Conservation (phyloP, 2,329 filamentous ascomycete species). For the Pyricularia sp. region DNA sequence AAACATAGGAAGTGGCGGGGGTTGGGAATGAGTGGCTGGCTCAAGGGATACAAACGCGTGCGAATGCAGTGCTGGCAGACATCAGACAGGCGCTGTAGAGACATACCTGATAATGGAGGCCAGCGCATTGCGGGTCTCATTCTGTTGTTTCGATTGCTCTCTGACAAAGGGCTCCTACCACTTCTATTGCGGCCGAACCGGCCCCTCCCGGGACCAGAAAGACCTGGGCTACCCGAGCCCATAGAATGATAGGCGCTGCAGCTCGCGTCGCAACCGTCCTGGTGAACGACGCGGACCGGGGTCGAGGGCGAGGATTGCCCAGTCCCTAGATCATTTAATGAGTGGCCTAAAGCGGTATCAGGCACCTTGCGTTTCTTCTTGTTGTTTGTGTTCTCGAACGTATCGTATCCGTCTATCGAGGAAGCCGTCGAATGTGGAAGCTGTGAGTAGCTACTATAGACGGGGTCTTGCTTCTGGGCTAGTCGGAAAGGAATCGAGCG, state of each 20-base stretch:
- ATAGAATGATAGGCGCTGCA: conserved; percentile 25
- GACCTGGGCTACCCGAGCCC: conserved; percentile 49
- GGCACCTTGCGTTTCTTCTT: conserved; percentile 99
- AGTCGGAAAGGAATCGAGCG: conserved; percentile 28
- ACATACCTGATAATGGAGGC: conserved; percentile 32
- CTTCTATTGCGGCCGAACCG: conserved; percentile 59
- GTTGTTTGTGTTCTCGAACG: conserved; percentile 96
- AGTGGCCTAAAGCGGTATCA: conserved; percentile 41
- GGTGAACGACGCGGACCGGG: conserved; percentile 14
- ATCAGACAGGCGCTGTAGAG: not conserved
- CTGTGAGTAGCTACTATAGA: conserved; percentile 20
- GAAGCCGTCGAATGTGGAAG: conserved; percentile 50
- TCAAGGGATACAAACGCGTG: not conserved
- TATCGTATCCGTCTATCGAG: conserved; percentile 81
- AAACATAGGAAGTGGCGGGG: not conserved
- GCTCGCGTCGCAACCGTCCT: conserved; percentile 16
- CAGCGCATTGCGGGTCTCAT: conserved; percentile 27
- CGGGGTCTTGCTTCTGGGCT: conserved; percentile 29
- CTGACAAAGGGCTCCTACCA: conserved; percentile 47
- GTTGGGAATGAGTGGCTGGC: not conserved
- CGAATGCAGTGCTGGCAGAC: not conserved
- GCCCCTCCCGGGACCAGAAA: conserved; percentile 75
- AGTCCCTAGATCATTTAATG: conserved; percentile 18
- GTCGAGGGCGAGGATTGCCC: conserved; percentile 5
- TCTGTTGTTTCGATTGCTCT: conserved; percentile 40